These are phyloP conservation scores for Lentinus brumalis DNA, from an alignment of 768 basidiomycete genomes.

Conservation along the genomic window DNA sequence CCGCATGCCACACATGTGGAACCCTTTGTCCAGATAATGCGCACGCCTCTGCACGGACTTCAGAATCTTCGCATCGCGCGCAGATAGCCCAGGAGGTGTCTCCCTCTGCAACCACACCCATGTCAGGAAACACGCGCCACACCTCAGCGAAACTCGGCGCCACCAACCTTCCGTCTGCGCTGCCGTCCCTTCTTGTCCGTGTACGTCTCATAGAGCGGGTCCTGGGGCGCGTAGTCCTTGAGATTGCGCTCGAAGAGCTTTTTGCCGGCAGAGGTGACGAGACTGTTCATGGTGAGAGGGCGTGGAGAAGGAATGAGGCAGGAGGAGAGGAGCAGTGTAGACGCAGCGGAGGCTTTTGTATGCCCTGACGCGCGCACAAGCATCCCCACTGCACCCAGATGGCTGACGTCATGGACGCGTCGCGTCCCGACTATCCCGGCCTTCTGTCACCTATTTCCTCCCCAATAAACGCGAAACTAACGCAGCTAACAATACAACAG, in stretches of 20 bases:
- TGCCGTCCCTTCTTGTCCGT: slow-evolving; percentile 56
- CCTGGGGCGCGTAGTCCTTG: slow-evolving; percentile 65
- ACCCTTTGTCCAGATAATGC: slow-evolving; percentile 86
- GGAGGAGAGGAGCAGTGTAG: too few relatives aligned
- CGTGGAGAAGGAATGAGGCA: background rate
- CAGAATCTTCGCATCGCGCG: slow-evolving; percentile 74
- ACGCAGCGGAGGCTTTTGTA: background rate
- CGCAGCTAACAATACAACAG: background rate
- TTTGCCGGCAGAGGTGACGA: slow-evolving; percentile 45
- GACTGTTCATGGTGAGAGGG: background rate
- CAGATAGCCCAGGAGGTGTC: slow-evolving; percentile 73
- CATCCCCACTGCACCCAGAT: background rate
- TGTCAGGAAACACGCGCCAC: background rate
- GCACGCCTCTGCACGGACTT: slow-evolving; percentile 75
- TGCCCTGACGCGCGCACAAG: background rate
- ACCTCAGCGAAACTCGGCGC: background rate
- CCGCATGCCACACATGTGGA: slow-evolving; percentile 73
- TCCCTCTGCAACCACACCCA: slow-evolving; percentile 41
- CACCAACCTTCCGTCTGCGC: slow-evolving; percentile 57
- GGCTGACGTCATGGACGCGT: background rate
- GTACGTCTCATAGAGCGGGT: slow-evolving; percentile 74
- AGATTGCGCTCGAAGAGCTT: slow-evolving; percentile 67
- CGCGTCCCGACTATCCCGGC: too few relatives aligned
- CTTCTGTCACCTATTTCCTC: background rate
- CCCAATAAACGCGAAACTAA: too few relatives aligned